Percentiles rank a stretch among this genome's conserved stretches.
Evolutionary conservation across 2,329 filamentous ascomycete species (phyloP).

Genomic region (Diaporthe ilicicola): DNA sequence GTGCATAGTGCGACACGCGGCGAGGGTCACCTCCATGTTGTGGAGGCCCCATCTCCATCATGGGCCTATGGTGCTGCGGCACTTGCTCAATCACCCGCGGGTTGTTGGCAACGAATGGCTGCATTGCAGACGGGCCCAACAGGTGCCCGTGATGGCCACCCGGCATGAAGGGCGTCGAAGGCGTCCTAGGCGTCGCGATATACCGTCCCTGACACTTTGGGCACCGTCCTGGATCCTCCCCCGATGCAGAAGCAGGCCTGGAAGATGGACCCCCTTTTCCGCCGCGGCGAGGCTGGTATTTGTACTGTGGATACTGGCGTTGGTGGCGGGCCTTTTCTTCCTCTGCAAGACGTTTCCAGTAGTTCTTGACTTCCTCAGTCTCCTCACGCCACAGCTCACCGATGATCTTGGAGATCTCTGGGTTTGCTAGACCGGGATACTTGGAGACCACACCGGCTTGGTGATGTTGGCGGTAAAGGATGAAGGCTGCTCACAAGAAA

Average conservation of each 20-base stretch:
- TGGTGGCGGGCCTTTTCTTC: conserved; percentile 93
- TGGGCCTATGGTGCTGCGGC: conserved; percentile 42
- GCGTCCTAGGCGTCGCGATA: conserved; percentile 69
- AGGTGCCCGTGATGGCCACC: conserved; percentile 14
- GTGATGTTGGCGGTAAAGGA: conserved; percentile 93
- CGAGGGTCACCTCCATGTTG: conserved; percentile 42
- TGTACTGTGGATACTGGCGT: conserved; percentile 90
- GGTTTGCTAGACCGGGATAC: conserved; percentile 91
- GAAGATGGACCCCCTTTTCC: conserved; percentile 43
- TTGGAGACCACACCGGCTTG: conserved; percentile 83
- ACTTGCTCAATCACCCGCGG: conserved; percentile 41
- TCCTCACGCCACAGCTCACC: conserved; percentile 90
- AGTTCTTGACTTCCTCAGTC: conserved; percentile 75
- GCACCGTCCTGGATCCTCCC: conserved; percentile 67
- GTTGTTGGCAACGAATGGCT: conserved; percentile 38
- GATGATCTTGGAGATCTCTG: conserved; percentile 97
- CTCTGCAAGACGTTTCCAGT: conserved; percentile 91
- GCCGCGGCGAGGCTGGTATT: conserved; percentile 86
- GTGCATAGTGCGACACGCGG: conserved; percentile 25
- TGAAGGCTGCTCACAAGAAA: conserved; percentile 76
- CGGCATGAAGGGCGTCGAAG: conserved; percentile 55
- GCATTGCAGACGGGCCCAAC: conserved; percentile 29
- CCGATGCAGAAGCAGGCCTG: conserved; percentile 45
- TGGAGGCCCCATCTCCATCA: conserved; percentile 15
- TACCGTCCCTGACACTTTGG: conserved; percentile 76